phyloP scores from a whole-genome alignment of 345 rosid species.

The Pseudoturritis turrita region DNA sequence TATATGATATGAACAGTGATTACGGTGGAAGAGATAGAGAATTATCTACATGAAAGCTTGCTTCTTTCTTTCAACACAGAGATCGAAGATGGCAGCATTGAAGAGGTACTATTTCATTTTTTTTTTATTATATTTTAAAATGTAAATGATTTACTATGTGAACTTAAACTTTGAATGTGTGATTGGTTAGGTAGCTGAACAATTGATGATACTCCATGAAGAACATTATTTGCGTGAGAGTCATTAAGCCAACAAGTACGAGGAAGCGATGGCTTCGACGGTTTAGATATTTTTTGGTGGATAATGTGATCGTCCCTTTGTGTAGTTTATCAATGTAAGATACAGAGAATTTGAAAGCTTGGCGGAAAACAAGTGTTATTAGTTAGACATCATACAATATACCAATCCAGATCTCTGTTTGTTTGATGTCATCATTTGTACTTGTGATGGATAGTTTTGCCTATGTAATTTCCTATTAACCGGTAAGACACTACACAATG shows the following conservation, averaged over 20 bases:
- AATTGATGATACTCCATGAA: slow-evolving; percentile 31
- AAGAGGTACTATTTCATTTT: slow-evolving; percentile 40
- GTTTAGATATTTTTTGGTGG: neutral
- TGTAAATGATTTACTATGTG: neutral
- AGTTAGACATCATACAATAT: neutral
- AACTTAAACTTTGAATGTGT: neutral
- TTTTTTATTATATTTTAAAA: neutral
- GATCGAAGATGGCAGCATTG: slow-evolving; percentile 90
- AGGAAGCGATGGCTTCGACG: neutral
- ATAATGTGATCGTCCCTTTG: neutral
- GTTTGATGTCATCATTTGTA: slow-evolving; percentile 1
- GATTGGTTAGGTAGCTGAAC: slow-evolving; percentile 27
- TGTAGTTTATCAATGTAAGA: neutral
- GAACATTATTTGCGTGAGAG: slow-evolving; percentile 19
- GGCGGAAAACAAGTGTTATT: neutral
- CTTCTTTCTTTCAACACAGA: slow-evolving; percentile 76
- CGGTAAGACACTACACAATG: neutral
- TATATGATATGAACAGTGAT: slow-evolving; percentile 33
- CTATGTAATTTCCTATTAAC: neutral
- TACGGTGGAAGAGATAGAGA: slow-evolving; percentile 64
- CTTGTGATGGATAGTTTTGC: neutral
- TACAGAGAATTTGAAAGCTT: neutral
- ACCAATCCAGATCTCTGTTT: neutral
- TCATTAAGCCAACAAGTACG: neutral
- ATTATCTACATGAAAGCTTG: slow-evolving; percentile 64